Percentiles rank a stretch among this genome's conserved stretches.
These are phyloP conservation scores for Solanum appendiculatum DNA, from an alignment of 257 asterid species.

Conservation along the genomic window DNA sequence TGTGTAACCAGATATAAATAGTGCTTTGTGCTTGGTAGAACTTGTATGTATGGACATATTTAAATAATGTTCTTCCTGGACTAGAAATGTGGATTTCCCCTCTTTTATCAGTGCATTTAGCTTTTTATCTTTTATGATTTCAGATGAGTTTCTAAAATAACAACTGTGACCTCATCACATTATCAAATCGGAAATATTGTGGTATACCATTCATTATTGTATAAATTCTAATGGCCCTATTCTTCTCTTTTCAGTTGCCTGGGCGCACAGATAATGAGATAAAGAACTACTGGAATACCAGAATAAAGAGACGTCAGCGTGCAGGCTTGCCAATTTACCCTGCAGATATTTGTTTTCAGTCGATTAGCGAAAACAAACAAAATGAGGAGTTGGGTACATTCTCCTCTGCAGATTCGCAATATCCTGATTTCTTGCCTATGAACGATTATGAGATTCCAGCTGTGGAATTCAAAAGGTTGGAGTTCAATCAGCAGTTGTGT, in stretches of 20 bases:
- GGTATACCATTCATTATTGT: not conserved
- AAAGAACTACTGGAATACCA: constrained; percentile 58
- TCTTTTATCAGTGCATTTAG: not conserved
- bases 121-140: not conserved
- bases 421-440: constrained; percentile 15
- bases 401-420: constrained; percentile 12
- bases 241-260: constrained; percentile 30
- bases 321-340: constrained; percentile 58
- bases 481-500: constrained; percentile 15
- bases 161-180: not conserved
- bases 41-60: not conserved
- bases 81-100: not conserved
- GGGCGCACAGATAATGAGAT: constrained; percentile 66
- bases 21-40: not conserved
- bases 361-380: constrained; percentile 18
- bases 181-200: not conserved
- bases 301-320: constrained; percentile 49
- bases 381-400: constrained; percentile 11
- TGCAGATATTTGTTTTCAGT: constrained; percentile 21
- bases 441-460: constrained; percentile 29
- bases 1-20: not conserved
- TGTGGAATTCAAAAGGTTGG: constrained; percentile 25
- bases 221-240: not conserved
- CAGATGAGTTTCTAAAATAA: not conserved
- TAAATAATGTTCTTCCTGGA: not conserved